phyloP scores from a whole-genome alignment of 2,329 filamentous ascomycete species.

The Fusarium sp. region DNA sequence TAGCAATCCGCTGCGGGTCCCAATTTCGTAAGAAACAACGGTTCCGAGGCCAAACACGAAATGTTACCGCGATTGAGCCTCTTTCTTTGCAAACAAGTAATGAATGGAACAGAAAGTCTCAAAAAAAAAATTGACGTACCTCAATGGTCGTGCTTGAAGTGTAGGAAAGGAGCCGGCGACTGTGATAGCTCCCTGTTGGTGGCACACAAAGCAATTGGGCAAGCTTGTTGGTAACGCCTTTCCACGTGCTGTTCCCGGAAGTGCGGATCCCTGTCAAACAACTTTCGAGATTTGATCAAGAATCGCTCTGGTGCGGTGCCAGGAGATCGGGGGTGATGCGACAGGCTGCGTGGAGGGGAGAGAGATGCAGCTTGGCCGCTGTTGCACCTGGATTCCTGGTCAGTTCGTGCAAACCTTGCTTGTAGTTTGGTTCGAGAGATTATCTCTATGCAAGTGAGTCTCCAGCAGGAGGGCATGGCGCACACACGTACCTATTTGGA shows the following conservation, averaged over 20 bases:
- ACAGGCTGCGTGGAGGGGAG: constrained; percentile 31
- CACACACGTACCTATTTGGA: constrained; percentile 26
- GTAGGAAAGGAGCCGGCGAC: background rate
- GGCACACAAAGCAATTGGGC: constrained; percentile 21
- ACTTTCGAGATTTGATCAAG: constrained; percentile 35
- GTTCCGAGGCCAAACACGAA: constrained; percentile 31
- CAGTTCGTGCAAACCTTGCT: constrained; percentile 33
- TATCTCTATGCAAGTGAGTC: constrained; percentile 15
- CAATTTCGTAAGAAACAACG: constrained; percentile 39
- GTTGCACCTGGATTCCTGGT: constrained; percentile 40
- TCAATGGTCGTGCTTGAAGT: constrained; percentile 6
- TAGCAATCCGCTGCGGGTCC: constrained; percentile 42
- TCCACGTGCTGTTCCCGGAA: constrained; percentile 47
- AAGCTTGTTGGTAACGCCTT: constrained; percentile 38
- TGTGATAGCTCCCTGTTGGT: constrained; percentile 20
- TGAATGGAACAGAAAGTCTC: constrained; percentile 3
- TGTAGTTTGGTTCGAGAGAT: constrained; percentile 35
- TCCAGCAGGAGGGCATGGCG: constrained; percentile 22
- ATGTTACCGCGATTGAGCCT: constrained; percentile 22
- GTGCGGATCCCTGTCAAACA: constrained; percentile 45
- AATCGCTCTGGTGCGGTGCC: constrained; percentile 30
- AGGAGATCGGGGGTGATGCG: constrained; percentile 23
- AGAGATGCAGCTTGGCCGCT: constrained; percentile 32
- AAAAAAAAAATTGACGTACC: constrained; percentile 21
- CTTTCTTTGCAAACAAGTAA: constrained; percentile 11